Conservation (phyloP, 371 early-diverging fungal genomes). For the Blakeslea trispora region DNA sequence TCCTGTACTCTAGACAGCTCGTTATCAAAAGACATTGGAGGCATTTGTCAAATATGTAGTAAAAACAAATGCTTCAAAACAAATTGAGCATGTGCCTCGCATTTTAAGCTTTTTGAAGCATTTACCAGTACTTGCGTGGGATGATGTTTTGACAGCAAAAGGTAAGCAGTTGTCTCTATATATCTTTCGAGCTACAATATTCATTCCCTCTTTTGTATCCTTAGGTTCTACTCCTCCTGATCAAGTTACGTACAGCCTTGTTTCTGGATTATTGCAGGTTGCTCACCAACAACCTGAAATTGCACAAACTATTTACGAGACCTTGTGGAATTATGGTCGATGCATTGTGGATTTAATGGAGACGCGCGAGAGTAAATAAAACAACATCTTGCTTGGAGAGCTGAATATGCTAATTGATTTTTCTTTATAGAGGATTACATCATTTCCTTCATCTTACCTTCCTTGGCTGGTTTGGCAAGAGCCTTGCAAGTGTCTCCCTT, state of each 20-base stretch:
- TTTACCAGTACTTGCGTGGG: slow-evolving; percentile 35
- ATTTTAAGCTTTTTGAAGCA: slow-evolving; percentile 35
- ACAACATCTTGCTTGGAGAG: neutral
- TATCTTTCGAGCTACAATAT: neutral
- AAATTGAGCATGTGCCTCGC: slow-evolving; percentile 33
- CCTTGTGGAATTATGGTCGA: slow-evolving; percentile 34
- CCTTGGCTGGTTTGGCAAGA: slow-evolving; percentile 58
- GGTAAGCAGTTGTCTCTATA: slow-evolving; percentile 25
- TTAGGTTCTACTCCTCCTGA: slow-evolving; percentile 40
- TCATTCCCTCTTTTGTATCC: neutral
- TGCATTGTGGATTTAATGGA: slow-evolving; percentile 19
- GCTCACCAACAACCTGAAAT: slow-evolving; percentile 38
- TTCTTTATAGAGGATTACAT: slow-evolving; percentile 35
- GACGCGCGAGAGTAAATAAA: slow-evolving; percentile 15
- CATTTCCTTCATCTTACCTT: slow-evolving; percentile 58
- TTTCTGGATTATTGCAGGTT: slow-evolving; percentile 52
- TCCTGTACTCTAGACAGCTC: slow-evolving; percentile 31
- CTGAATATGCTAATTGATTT: neutral
- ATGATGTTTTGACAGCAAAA: slow-evolving; percentile 22
- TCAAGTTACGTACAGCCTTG: slow-evolving; percentile 40
- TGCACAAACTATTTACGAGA: slow-evolving; percentile 37
- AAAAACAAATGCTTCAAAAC: slow-evolving; percentile 32
- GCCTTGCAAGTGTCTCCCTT: slow-evolving; percentile 56
- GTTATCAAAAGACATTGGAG: slow-evolving; percentile 45
- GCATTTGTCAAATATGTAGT: slow-evolving; percentile 46